A percentile compares a stretch with the other conserved stretches of the same genome.
Evolutionary conservation across 768 basidiomycete species (phyloP).

Genomic region (Boletellus ananiceps): DNA sequence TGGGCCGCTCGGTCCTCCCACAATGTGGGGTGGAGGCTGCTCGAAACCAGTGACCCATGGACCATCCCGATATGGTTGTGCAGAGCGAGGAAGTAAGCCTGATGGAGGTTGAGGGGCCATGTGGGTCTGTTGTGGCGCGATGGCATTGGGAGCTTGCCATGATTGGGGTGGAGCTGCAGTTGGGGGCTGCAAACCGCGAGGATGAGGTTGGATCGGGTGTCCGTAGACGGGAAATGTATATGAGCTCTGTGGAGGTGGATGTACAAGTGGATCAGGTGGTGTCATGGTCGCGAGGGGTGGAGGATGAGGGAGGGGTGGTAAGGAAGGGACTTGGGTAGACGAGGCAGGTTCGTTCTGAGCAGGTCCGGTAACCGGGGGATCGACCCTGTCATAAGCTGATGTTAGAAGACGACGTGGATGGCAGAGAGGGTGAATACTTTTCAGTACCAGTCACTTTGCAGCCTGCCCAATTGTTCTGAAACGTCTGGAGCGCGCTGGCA

Average conservation of each 20-base stretch:
- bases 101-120: constrained; percentile 44
- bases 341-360: constrained; percentile 23
- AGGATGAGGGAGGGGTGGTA: constrained; percentile 27
- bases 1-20: constrained; percentile 40
- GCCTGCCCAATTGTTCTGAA: constrained; percentile 70
- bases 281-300: constrained; percentile 26
- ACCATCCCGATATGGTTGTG: constrained; percentile 44
- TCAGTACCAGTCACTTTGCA: constrained; percentile 78
- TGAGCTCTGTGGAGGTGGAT: constrained; percentile 26
- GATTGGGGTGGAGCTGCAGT: constrained; percentile 52
- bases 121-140: constrained; percentile 64
- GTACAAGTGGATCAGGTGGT: constrained; percentile 27
- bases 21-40: constrained; percentile 44
- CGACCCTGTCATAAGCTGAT: constrained; percentile 19
- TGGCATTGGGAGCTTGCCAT: constrained; percentile 59
- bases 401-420: background rate
- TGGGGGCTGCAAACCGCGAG: constrained; percentile 42
- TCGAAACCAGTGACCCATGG: constrained; percentile 56
- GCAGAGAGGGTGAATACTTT: constrained; percentile 41
- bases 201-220: constrained; percentile 36
- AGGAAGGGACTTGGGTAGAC: constrained; percentile 22
- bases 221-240: constrained; percentile 36
- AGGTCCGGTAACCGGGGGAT: constrained; percentile 16
- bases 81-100: constrained; percentile 43
- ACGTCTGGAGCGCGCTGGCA: constrained; percentile 64